These are phyloP conservation scores for Debaryomyces udenii DNA, from an alignment of 1,139 yeast genomes.

Conservation along the genomic window DNA sequence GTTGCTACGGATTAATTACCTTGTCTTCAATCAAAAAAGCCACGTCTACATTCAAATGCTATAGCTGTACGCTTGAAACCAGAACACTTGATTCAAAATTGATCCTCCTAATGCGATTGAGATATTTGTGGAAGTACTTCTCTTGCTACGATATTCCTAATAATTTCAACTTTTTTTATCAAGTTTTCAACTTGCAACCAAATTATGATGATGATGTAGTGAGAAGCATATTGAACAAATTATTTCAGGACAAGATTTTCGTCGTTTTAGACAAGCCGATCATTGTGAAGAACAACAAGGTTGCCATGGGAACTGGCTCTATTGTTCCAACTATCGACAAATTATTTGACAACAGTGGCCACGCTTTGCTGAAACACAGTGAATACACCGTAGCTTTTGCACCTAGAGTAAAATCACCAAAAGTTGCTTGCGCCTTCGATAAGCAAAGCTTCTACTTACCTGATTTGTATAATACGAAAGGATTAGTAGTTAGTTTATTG, in stretches of 20 bases:
- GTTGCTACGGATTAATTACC: slow-evolving; percentile 20
- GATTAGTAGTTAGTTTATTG: not conserved
- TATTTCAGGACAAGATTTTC: slow-evolving; percentile 21
- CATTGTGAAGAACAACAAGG: slow-evolving; percentile 11
- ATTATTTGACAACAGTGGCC: slow-evolving; percentile 13
- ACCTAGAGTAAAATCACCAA: slow-evolving; percentile 16
- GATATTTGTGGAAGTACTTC: slow-evolving; percentile 23
- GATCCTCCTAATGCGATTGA: slow-evolving; percentile 18
- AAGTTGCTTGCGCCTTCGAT: not conserved
- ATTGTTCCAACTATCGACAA: slow-evolving; percentile 15
- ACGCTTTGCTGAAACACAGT: slow-evolving; percentile 10
- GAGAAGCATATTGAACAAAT: slow-evolving; percentile 17
- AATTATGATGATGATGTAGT: slow-evolving; percentile 9
- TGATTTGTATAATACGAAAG: slow-evolving; percentile 9
- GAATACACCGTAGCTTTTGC: slow-evolving; percentile 20
- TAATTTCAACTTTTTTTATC: slow-evolving; percentile 13
- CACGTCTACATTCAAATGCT: slow-evolving; percentile 15
- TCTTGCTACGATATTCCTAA: slow-evolving; percentile 18
- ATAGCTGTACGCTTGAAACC: slow-evolving; percentile 18
- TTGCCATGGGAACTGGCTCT: slow-evolving; percentile 17
- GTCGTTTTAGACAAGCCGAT: slow-evolving; percentile 13
- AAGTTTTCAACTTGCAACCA: slow-evolving; percentile 12
- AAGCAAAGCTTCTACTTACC: slow-evolving; percentile 21
- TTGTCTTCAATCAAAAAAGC: slow-evolving; percentile 4
- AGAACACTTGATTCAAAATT: slow-evolving; percentile 14